A percentile compares a stretch with the other conserved stretches of the same genome.
Evolutionary conservation across 108 stramenopile species (phyloP).

Genomic region (Skeletonema costatum): DNA sequence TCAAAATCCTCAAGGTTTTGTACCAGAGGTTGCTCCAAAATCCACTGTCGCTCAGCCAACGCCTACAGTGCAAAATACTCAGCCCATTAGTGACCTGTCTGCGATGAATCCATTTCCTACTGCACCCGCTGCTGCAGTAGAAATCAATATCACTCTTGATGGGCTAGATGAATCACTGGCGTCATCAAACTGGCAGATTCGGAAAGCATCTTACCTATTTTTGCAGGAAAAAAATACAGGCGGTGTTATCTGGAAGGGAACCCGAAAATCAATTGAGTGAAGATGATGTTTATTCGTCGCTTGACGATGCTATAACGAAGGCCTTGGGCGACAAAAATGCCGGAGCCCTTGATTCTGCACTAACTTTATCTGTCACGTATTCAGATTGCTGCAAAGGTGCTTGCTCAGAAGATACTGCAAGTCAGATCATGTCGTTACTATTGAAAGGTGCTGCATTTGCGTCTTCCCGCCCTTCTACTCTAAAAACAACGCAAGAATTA

Average conservation of each 20-base stretch:
- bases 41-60: background rate
- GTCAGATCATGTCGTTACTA: constrained; percentile 49
- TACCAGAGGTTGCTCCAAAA: background rate
- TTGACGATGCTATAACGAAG: constrained; percentile 50
- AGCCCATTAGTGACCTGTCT: background rate
- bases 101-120: constrained; percentile 17
- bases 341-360: constrained; percentile 76
- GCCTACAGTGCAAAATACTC: background rate
- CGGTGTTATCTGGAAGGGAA: constrained; percentile 17
- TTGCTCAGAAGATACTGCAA: constrained; percentile 47
- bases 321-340: constrained; percentile 79
- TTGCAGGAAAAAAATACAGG: constrained; percentile 38
- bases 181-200: constrained; percentile 74
- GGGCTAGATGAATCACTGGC: constrained; percentile 46
- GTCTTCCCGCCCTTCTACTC: constrained; percentile 67
- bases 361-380: constrained; percentile 56
- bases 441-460: constrained; percentile 78
- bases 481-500: constrained; percentile 50
- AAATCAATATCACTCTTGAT: constrained; percentile 61
- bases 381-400: constrained; percentile 64
- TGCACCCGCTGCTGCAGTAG: constrained; percentile 19
- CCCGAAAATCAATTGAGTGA: constrained; percentile 38
- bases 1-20: background rate
- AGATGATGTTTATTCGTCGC: constrained; percentile 34
- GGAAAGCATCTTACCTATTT: constrained; percentile 67